Evolutionary conservation across 1,139 yeast genomes (phyloP), one percentile per base, ranked within the genome.

Genomic region (Kurtzmaniella quercitrusa): DNA sequence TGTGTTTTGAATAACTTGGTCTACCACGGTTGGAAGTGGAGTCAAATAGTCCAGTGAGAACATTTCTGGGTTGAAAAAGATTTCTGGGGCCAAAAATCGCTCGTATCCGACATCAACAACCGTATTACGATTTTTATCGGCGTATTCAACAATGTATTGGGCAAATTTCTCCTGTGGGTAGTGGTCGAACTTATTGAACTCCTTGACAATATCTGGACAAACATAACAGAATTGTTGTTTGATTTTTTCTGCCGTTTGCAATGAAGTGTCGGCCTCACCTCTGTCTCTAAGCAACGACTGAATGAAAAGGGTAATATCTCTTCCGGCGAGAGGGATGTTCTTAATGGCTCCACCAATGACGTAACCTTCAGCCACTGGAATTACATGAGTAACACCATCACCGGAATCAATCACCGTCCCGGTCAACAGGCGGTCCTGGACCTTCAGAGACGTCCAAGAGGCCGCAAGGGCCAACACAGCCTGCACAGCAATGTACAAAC

Each of bases 381-480:
- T 93, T 42, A 93, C 98, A 64, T 93, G 99, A 8, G 99, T 93
- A 2, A 93, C 96, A 71, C 96, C 96, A 59, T 88, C 96, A 66
- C 96, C 98, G 5, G 95, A 85, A 63, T 93, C 98, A 57, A 93
- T 91, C 47, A 93, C 99, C 0, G 98, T 93, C 64, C 99, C 99
- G 14, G 98, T 93, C 55, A 93, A 74, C 1, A 98, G 88, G 65
- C 98, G 81, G 59, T 93, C 98, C 48, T 84, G 84, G 33, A 89
- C 98, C 63, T 93, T 93, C 28, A 95, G 82, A 9, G 96, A 88
- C 8, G 98, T 93, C 99, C 99, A 93, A 7, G 97, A 89, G 2
- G 98, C 98, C 5, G 99, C 99, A 55, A 93, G 76, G 1, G 99
- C 99, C 52, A 93, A 76, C 40, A 93, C 98, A 0, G 99, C 99